Evolutionary conservation across 257 asterid species (phyloP).

Genomic region (Capsicum baccatum): DNA sequence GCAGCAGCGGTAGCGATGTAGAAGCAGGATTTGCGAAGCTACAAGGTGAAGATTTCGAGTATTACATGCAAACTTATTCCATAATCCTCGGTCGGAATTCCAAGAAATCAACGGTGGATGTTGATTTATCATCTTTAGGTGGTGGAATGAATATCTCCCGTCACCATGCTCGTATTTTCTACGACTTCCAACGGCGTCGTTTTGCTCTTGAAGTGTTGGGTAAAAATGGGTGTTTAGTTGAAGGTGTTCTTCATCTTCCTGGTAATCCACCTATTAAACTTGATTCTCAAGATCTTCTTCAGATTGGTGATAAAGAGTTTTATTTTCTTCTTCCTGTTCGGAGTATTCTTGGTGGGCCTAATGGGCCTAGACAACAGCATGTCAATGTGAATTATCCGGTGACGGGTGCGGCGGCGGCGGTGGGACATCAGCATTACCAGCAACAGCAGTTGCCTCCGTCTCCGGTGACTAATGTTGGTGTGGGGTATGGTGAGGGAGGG

Average conservation of each 20-base stretch:
- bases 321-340: constrained; percentile 81
- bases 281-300: constrained; percentile 93
- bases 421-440: constrained; percentile 37
- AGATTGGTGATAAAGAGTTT: constrained; percentile 92
- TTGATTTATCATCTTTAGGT: constrained; percentile 93
- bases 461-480: constrained; percentile 31
- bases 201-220: constrained; percentile 96
- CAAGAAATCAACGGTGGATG: constrained; percentile 93
- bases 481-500: constrained; percentile 46
- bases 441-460: constrained; percentile 55
- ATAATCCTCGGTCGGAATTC: constrained; percentile 93
- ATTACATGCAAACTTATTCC: constrained; percentile 98
- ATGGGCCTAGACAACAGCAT: constrained; percentile 63
- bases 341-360: constrained; percentile 70
- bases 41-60: constrained; percentile 97
- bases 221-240: constrained; percentile 92
- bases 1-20: constrained; percentile 81
- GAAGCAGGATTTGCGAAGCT: constrained; percentile 99
- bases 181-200: constrained; percentile 97
- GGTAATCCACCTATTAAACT: constrained; percentile 84
- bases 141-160: constrained; percentile 99
- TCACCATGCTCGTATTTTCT: constrained; percentile 96
- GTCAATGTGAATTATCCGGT: constrained; percentile 46
- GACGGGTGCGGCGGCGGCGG: constrained; percentile 22
- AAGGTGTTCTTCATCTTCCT: constrained; percentile 94